phyloP scores from a whole-genome alignment of 1,284 basidiomycete genomes.

The Lentinula novae-zelandiae region DNA sequence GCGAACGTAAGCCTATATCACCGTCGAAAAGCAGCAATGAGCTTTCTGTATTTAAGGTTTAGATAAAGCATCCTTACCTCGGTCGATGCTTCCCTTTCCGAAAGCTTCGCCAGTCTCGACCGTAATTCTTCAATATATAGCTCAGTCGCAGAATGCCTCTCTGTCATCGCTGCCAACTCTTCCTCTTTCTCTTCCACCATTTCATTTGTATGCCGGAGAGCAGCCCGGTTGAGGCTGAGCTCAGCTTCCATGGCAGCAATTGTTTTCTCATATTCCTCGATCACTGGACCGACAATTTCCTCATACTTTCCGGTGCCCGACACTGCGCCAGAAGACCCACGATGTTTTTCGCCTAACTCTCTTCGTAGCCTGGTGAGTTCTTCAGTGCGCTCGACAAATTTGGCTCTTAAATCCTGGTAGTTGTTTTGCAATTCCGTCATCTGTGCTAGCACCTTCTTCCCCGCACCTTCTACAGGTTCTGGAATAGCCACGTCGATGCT shows the following conservation, averaged over 20 bases:
- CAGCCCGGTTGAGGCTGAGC: slow-evolving; percentile 85
- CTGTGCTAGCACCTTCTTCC: slow-evolving; percentile 72
- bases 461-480: slow-evolving; percentile 49
- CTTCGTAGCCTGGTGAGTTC: slow-evolving; percentile 77
- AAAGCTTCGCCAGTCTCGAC: slow-evolving; percentile 74
- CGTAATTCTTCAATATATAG: slow-evolving; percentile 85
- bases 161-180: slow-evolving; percentile 62
- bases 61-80: slow-evolving; percentile 52
- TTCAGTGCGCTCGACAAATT: slow-evolving; percentile 82
- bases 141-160: slow-evolving; percentile 76
- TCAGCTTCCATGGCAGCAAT: slow-evolving; percentile 95
- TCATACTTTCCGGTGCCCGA: slow-evolving; percentile 85
- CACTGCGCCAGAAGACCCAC: slow-evolving; percentile 58
- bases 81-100: slow-evolving; percentile 86
- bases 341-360: slow-evolving; percentile 72
- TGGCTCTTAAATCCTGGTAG: slow-evolving; percentile 80
- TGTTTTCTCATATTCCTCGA: slow-evolving; percentile 98
- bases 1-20: slow-evolving; percentile 77
- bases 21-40: background rate
- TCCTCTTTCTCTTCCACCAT: slow-evolving; percentile 88
- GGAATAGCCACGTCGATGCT: slow-evolving; percentile 23
- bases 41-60: background rate
- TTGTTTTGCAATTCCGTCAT: slow-evolving; percentile 78
- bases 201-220: slow-evolving; percentile 87
- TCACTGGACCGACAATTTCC: slow-evolving; percentile 95